A percentile compares a stretch with the other conserved stretches of the same genome.
Conservation (phyloP, 208 protist species). For the Trypanosoma mega region DNA sequence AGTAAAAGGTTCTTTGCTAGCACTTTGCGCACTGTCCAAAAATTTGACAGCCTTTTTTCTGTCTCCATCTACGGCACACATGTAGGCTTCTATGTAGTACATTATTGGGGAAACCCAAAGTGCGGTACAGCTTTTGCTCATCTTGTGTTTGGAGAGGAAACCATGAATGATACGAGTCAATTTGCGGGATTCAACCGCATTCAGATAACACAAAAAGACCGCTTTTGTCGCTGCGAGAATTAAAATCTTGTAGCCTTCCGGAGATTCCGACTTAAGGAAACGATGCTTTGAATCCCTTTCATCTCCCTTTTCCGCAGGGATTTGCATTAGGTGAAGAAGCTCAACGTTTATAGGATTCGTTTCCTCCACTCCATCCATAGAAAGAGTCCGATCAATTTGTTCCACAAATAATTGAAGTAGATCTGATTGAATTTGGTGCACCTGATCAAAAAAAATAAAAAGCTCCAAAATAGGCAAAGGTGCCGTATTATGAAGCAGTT, state of each 20-base stretch:
- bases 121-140: background rate
- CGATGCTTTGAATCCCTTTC: background rate
- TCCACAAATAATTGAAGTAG: conserved; percentile 27
- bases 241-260: background rate
- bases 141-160: background rate
- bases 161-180: background rate
- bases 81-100: background rate
- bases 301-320: background rate
- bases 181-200: background rate
- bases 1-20: background rate
- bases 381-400: conserved; percentile 18
- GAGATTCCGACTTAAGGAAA: background rate
- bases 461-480: conserved; percentile 47
- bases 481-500: conserved; percentile 39
- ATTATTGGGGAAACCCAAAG: background rate
- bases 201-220: background rate
- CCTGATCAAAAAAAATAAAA: conserved; percentile 35
- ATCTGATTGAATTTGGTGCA: conserved; percentile 34
- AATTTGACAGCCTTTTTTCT: background rate
- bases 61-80: background rate
- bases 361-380: background rate
- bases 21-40: background rate
- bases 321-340: background rate
- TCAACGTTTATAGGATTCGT: background rate
- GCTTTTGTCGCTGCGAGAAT: background rate